These are phyloP conservation scores for Kernera saxatilis DNA, from an alignment of 345 rosid genomes.

Conservation along the genomic window DNA sequence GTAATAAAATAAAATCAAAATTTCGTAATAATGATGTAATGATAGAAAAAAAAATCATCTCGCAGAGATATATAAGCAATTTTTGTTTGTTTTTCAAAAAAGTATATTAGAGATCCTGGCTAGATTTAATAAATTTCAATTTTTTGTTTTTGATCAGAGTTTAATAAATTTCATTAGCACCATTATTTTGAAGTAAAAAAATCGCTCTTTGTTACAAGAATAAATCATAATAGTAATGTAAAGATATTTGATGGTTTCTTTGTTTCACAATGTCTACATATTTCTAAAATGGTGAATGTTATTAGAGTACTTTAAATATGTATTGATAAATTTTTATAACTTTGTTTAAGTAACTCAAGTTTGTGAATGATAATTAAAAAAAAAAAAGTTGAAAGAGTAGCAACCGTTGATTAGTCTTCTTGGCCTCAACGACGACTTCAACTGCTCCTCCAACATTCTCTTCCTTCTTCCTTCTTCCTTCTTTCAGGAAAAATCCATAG, in stretches of 20 bases:
- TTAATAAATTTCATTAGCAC: no score
- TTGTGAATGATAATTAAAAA: background rate
- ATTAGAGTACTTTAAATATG: background rate
- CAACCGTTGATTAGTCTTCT: conserved; percentile 25
- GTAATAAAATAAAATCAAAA: no score
- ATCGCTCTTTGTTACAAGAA: no score
- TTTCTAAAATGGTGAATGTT: background rate
- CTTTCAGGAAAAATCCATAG: background rate
- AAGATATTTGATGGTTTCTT: background rate
- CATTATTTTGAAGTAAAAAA: no score
- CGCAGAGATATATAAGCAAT: no score
- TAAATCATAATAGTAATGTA: no score
- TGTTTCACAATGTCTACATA: background rate
- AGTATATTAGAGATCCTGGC: no score
- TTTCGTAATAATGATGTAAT: no score
- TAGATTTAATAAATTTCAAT: no score
- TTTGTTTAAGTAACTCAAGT: background rate
- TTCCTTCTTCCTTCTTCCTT: background rate
- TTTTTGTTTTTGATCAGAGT: no score
- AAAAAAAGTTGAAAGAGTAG: conserved; percentile 6
- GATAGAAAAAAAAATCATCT: no score
- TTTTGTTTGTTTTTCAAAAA: no score
- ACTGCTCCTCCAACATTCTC: conserved; percentile 14
- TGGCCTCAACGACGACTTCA: conserved; percentile 25
- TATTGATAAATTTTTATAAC: background rate